Evolutionary conservation across 2,329 filamentous ascomycete species (phyloP), one percentile per base, ranked within the genome.

Genomic region (Tricladium varicosporioides): DNA sequence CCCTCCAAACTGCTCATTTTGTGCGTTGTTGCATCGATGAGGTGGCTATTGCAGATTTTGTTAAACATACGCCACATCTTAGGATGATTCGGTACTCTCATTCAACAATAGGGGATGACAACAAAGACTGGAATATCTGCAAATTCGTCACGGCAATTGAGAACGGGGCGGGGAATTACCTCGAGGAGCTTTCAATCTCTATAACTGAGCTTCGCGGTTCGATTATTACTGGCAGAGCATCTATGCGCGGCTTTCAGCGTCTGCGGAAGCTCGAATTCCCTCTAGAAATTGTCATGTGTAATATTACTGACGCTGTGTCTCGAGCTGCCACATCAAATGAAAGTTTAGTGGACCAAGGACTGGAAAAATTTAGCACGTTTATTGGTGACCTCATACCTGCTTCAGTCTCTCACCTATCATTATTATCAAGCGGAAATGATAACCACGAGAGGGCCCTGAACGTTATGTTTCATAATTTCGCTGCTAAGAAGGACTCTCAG

Each of bases 101-200:
- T 18, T n/a, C 14, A n/a, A 53, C 42, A 31, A 47, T 42, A 50
- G 45, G 22, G 32, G 31, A 45, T 48, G 15, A 32, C 27, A 32
- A 33, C 44, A 49, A 51, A n/a, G 49, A 58, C 31, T 60, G 55
- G 55, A 48, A 60, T 22, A 58, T 60, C 45, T 59, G 54, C 56
- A 55, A 57, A 31, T 59, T 59, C 46, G 36, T 61, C 27, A 45
- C 40, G 11, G 54, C 54, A 22, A 40, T 61, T 55, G 54, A 45
- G 47, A 53, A 48, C 18, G 36, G 53, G 42, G 44, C 48, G 5
- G 48, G 51, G 46, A 54, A 47, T 13, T 49, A 57, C 42, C 46
- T 60, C 9, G 54, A 53, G 16, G 27, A 61, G 27, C 57, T 61
- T 59, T 59, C 57, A 10, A 22, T 59, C 15, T 14, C 31, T 10